These are phyloP conservation scores for Phaseolus lunatus DNA, from an alignment of 306 rosid genomes.

Conservation along the genomic window DNA sequence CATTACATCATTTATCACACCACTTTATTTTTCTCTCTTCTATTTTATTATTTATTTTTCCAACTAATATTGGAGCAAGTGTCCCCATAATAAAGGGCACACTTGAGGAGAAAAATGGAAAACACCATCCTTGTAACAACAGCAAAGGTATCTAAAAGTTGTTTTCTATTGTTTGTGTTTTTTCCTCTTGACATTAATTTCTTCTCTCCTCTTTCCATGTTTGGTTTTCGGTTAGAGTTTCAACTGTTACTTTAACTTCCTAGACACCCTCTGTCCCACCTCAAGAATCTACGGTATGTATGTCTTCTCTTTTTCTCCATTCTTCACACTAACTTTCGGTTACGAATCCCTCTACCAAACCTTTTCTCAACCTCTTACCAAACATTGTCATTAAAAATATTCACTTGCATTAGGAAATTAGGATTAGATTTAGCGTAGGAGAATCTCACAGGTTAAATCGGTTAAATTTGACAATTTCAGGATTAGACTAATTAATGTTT, in stretches of 20 bases:
- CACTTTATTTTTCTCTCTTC: too few relatives aligned
- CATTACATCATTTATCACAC: background rate
- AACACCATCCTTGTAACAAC: constrained; percentile 33
- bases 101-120: background rate
- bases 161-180: constrained; percentile 21
- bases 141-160: constrained; percentile 49
- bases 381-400: background rate
- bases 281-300: constrained; percentile 54
- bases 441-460: too few relatives aligned
- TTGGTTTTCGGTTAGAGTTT: constrained; percentile 61
- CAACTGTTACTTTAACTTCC: constrained; percentile 64
- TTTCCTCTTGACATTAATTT: too few relatives aligned
- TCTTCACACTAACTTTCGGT: constrained; percentile 50
- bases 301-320: constrained; percentile 39
- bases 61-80: background rate
- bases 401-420: background rate
- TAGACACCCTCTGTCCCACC: constrained; percentile 61
- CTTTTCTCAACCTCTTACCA: constrained; percentile 39
- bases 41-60: too few relatives aligned
- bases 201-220: background rate
- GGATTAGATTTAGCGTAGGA: too few relatives aligned
- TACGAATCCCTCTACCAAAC: constrained; percentile 49
- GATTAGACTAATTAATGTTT: too few relatives aligned
- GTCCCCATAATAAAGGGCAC: background rate
- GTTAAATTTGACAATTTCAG: too few relatives aligned